Conservation (phyloP, 179 eudicot genomes). For the Amaranthus tricolor region DNA sequence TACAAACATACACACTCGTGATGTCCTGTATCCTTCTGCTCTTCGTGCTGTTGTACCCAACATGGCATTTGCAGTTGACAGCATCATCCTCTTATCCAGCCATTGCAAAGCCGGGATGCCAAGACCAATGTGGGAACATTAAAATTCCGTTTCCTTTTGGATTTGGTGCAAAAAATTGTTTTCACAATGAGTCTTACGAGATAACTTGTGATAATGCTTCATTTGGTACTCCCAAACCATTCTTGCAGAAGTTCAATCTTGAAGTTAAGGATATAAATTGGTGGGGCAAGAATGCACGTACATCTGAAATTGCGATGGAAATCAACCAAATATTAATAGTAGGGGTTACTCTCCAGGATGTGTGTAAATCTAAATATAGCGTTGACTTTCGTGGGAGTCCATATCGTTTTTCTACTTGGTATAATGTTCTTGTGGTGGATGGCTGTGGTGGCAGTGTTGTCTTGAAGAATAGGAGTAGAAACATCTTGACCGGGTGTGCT, state of each 20-base stretch:
- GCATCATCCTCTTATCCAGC: neutral
- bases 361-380: neutral
- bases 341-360: neutral
- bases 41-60: neutral
- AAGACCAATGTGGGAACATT: constrained; percentile 16
- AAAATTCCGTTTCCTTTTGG: constrained; percentile 28
- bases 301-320: fast-evolving
- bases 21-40: neutral
- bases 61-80: neutral
- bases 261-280: constrained; percentile 18
- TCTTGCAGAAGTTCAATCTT: constrained; percentile 13
- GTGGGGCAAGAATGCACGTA: neutral
- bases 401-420: constrained; percentile 11
- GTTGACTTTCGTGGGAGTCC: constrained; percentile 16
- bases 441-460: constrained; percentile 24
- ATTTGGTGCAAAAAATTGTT: constrained; percentile 15
- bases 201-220: constrained; percentile 12
- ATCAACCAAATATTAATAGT: neutral
- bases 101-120: constrained; percentile 11
- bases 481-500: constrained; percentile 18
- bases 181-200: constrained; percentile 11
- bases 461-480: constrained; percentile 14
- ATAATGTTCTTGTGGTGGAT: constrained; percentile 17
- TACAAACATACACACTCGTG: neutral
- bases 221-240: constrained; percentile 11